These are phyloP conservation scores for Pyricularia pennisetigena DNA, from an alignment of 2,329 filamentous ascomycete species.

Conservation along the genomic window DNA sequence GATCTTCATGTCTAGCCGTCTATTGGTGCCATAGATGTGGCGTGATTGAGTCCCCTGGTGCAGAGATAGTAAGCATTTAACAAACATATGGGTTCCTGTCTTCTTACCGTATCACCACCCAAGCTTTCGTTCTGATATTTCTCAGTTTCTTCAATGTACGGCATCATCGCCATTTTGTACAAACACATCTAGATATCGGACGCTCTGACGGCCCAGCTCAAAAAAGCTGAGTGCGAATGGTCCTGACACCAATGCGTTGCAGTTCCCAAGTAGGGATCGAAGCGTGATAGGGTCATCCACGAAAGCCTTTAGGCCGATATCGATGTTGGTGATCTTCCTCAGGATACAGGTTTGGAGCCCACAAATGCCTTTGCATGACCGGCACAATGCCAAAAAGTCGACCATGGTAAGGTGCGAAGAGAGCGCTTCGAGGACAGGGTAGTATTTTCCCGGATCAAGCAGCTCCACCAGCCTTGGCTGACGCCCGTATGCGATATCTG, in stretches of 20 bases:
- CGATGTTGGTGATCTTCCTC: background rate
- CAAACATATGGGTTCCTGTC: no score
- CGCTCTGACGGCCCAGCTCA: background rate
- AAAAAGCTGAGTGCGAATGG: no score
- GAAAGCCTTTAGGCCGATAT: background rate
- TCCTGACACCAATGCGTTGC: background rate
- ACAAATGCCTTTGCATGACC: background rate
- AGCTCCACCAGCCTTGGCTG: no score
- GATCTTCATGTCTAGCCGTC: no score
- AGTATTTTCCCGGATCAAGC: no score
- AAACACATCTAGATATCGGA: background rate
- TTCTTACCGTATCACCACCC: no score
- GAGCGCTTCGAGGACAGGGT: background rate
- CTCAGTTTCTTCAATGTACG: background rate
- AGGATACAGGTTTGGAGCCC: background rate
- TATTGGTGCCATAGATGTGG: no score
- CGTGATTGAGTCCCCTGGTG: no score
- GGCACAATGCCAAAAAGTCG: background rate
- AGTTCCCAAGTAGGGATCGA: background rate
- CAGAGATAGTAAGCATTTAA: no score
- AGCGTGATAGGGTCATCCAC: background rate
- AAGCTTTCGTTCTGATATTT: background rate
- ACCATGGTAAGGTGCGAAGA: background rate
- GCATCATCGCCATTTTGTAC: background rate
- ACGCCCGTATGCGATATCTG: no score